Evolutionary conservation across 179 eudicot species (phyloP).

Genomic region (Silene noctiflora): DNA sequence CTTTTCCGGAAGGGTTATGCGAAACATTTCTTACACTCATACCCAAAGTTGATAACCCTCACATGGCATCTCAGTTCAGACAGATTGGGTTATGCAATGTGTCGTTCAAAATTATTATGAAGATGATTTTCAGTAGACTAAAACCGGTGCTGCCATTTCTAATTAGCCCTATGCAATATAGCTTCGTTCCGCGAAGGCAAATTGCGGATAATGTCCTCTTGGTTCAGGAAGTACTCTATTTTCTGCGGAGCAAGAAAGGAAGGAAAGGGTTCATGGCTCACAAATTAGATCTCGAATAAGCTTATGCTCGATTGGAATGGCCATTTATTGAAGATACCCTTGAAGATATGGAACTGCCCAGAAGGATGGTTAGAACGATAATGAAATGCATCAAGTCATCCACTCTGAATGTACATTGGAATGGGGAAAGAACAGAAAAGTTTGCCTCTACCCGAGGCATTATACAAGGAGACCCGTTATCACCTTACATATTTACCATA

Average conservation of each 20-base stretch:
- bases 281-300: background rate
- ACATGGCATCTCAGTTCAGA: background rate
- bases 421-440: too few species aligned
- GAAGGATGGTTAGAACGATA: background rate
- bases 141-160: background rate
- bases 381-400: background rate
- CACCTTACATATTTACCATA: too few species aligned
- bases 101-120: background rate
- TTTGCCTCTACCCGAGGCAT: too few species aligned
- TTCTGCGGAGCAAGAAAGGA: background rate
- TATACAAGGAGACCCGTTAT: too few species aligned
- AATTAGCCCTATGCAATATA: background rate
- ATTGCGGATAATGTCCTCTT: background rate
- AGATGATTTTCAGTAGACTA: background rate
- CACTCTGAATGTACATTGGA: background rate
- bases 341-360: background rate
- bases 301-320: background rate
- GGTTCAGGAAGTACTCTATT: background rate
- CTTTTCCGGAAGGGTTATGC: background rate
- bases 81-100: background rate
- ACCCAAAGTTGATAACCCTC: background rate
- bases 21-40: too few species aligned
- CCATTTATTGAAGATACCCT: background rate
- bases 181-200: background rate
- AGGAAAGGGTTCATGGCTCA: background rate